A percentile compares a stretch with the other conserved stretches of the same genome.
Conservation (phyloP, 257 asterid genomes). For the Capsicum pubescens region DNA sequence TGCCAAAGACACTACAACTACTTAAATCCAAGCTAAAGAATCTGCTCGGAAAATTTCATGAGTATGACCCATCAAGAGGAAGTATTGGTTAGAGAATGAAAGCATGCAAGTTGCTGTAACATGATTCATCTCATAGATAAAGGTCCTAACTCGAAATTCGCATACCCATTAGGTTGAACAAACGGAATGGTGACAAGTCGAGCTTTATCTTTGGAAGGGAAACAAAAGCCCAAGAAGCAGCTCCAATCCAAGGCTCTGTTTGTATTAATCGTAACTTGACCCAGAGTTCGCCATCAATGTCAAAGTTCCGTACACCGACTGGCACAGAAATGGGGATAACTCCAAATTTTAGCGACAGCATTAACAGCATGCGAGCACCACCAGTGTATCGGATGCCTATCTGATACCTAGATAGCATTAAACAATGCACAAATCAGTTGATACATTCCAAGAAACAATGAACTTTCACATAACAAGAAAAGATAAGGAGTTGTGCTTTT, state of each 20-base stretch:
- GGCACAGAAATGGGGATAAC: constrained; percentile 84
- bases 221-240: constrained; percentile 98
- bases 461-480: constrained; percentile 21
- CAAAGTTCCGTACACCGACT: constrained; percentile 89
- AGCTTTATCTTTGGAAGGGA: constrained; percentile 97
- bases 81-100: background rate
- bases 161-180: constrained; percentile 97
- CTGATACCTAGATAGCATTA: constrained; percentile 68
- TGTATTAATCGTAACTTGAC: constrained; percentile 89
- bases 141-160: constrained; percentile 1
- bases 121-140: constrained; percentile 4
- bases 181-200: constrained; percentile 90
- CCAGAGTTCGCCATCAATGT: constrained; percentile 98
- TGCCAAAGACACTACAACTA: background rate
- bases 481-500: background rate
- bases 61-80: background rate
- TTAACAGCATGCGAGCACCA: constrained; percentile 96
- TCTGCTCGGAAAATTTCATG: background rate
- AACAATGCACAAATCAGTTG: constrained; percentile 23
- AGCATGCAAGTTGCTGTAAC: constrained; percentile 4
- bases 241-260: constrained; percentile 98
- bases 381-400: constrained; percentile 59
- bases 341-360: constrained; percentile 78
- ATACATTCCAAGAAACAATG: background rate
- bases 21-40: background rate